Conservation (phyloP, 495 filamentous ascomycete genomes). For the Neurospora intermedia region DNA sequence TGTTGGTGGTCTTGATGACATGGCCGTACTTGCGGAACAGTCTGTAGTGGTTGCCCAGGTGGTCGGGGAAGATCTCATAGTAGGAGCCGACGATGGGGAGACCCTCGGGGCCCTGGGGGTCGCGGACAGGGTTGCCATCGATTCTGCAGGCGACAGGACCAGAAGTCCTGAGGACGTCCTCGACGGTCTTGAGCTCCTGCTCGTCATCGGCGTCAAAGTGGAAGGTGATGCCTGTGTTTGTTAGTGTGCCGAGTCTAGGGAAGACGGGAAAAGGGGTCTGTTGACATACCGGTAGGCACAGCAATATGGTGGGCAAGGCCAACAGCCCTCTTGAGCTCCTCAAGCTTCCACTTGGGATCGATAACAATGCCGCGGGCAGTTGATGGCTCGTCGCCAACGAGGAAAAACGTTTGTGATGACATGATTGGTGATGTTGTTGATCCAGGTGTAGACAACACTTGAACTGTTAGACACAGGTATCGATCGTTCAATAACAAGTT, state of each 20-base stretch:
- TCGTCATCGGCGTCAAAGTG: slow-evolving; percentile 16
- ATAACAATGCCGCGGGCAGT: slow-evolving; percentile 28
- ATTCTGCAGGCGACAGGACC: slow-evolving; percentile 31
- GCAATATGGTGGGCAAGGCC: slow-evolving; percentile 34
- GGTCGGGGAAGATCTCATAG: slow-evolving; percentile 49
- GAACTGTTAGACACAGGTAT: not conserved
- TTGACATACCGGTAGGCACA: slow-evolving; percentile 12
- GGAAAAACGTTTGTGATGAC: slow-evolving; percentile 30
- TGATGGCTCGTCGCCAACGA: slow-evolving; percentile 32
- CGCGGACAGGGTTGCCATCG: slow-evolving; percentile 33
- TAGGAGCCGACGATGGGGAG: slow-evolving; percentile 41
- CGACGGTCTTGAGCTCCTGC: slow-evolving; percentile 12
- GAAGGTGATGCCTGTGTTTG: slow-evolving; percentile 30
- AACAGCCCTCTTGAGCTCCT: slow-evolving; percentile 16
- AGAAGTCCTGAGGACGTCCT: slow-evolving; percentile 20
- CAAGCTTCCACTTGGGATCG: slow-evolving; percentile 18
- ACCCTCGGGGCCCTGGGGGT: slow-evolving; percentile 33
- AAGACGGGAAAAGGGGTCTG: not conserved
- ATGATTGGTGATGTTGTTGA: slow-evolving; percentile 17
- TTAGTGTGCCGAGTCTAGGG: not conserved
- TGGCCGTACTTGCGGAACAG: slow-evolving; percentile 44
- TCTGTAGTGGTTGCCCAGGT: slow-evolving; percentile 46
- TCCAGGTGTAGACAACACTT: not conserved
- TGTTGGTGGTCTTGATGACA: slow-evolving; percentile 43
- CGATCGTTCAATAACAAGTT: not conserved